Conservation (phyloP, 768 basidiomycete genomes). For the Suillus ampliporus region DNA sequence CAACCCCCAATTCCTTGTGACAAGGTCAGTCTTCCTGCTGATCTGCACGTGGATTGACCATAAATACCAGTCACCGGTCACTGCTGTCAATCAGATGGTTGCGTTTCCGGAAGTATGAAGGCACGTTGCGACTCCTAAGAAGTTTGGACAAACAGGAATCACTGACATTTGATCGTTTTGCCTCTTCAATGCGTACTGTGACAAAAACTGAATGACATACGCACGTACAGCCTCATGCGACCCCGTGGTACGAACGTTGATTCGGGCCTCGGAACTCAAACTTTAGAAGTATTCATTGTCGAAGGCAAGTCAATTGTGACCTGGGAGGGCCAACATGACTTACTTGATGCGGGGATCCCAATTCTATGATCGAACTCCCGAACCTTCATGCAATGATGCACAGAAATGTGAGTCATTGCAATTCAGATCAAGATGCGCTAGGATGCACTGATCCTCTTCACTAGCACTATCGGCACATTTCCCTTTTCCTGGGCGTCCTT, state of each 20-base stretch:
- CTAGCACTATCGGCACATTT: neutral
- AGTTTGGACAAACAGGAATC: neutral
- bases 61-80: neutral
- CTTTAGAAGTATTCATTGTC: no score
- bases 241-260: neutral
- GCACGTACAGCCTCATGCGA: neutral
- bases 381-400: neutral
- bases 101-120: neutral
- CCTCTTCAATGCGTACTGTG: neutral
- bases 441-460: neutral
- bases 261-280: neutral
- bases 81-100: neutral
- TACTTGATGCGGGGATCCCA: neutral
- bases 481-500: no score
- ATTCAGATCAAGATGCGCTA: neutral
- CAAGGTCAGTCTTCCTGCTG: conserved; percentile 1
- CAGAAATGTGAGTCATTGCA: neutral
- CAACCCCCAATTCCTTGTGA: neutral
- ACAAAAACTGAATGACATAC: neutral
- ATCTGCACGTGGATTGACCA: neutral
- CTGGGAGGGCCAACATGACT: neutral
- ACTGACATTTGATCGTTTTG: neutral
- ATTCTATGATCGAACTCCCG: neutral
- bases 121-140: neutral
- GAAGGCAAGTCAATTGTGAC: neutral